Percentiles rank a stretch among this genome's conserved stretches.
Evolutionary conservation across 2,329 filamentous ascomycete genomes (phyloP).

Genomic region (Talaromyces sp.): DNA sequence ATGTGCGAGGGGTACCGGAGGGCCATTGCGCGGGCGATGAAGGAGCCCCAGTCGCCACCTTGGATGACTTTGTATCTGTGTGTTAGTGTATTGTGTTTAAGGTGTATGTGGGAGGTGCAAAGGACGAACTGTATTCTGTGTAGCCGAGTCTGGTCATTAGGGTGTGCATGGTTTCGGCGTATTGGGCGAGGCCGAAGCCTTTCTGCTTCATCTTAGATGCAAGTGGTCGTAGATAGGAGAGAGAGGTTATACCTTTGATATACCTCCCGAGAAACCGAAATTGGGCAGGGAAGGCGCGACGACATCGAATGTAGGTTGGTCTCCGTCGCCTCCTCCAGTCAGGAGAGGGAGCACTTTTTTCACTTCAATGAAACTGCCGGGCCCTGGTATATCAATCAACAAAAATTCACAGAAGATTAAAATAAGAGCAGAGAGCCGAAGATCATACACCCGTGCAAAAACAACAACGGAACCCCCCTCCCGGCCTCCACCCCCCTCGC

Average conservation of each 20-base stretch:
- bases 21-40: conserved; percentile 63
- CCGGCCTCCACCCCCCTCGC: conserved; percentile 43
- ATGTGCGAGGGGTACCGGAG: conserved; percentile 58
- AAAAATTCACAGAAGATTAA: neutral
- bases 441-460: conserved; percentile 61
- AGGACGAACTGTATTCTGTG: conserved; percentile 52
- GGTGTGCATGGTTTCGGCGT: conserved; percentile 64
- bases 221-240: neutral
- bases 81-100: neutral
- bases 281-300: conserved; percentile 57
- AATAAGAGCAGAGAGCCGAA: neutral
- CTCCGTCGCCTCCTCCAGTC: conserved; percentile 32
- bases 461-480: conserved; percentile 62
- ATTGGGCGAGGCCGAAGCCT: conserved; percentile 60
- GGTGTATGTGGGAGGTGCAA: neutral
- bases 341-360: conserved; percentile 59
- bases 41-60: conserved; percentile 69
- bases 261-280: conserved; percentile 54
- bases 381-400: conserved; percentile 45
- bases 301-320: conserved; percentile 52
- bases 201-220: conserved; percentile 35
- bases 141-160: conserved; percentile 70
- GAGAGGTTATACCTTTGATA: conserved; percentile 31
- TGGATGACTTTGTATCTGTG: conserved; percentile 42
- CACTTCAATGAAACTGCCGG: conserved; percentile 66